Base-by-base conservation (phyloP, 345 rosid species). In the Turnera subulata region DNA sequence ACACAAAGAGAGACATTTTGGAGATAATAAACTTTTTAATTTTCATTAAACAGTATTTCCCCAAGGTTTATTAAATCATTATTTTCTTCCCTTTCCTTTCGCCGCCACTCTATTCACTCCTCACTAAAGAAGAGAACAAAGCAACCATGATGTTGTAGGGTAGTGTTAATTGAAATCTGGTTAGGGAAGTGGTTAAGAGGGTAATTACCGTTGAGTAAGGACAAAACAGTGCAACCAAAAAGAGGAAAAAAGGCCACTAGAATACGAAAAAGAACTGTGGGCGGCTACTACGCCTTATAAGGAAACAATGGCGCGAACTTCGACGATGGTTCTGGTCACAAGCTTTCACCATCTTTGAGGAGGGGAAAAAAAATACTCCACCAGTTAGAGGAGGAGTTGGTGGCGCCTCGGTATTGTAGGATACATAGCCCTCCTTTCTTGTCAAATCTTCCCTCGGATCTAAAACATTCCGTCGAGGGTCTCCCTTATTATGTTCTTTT, bases 301-400 rank as follows among this genome's bases (percentile, higher is more conserved):
- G 25, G 25, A 3, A 23, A 49, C 57, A 60, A 64, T 62, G 80
- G 88, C 85, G 82, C 82, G 78, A 78, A 72, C 52, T 61, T 60
- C 69, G 10, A 73, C 65, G 59, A 55, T 61, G 57, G 62, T 63
- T 72, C 61, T 26, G 26, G 29, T 5, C 29, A 6, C 14, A 16
- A 1, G 9, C 2, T 38, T 7, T 14, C n/a, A 4, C 2, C 46
- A 16, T n/a, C 1, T 12, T n/a, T 11, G 15, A 6, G 20, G 12
- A 11, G n/a, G n/a, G n/a, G n/a, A n/a, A n/a, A n/a, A n/a, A n/a
- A 7, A 50, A 37, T 11, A 11, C 39, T 15, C 24, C 22, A 19
- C 14, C 6, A 26, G 17, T 48, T 29, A 35, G 14, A 23, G 21
- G 43, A 6, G 25, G 18, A 37, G 22, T 25, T 43, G 11, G 65